Base-by-base conservation (phyloP, 176 grass and related monocot genomes). In the Paspalum notatum region DNA sequence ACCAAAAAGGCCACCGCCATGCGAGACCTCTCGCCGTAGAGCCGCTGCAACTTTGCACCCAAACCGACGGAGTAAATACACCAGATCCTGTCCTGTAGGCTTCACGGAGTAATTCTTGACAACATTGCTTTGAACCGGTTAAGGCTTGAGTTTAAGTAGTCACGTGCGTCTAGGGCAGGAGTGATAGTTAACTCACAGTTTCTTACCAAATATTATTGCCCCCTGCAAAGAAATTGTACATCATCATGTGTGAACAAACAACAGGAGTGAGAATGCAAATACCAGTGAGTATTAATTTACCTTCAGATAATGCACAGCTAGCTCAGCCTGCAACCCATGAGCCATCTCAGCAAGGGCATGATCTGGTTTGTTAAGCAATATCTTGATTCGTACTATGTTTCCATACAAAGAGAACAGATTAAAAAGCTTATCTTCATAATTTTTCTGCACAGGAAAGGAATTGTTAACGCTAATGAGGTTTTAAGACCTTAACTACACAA, bases 391-490 rank as follows among this genome's bases (percentile, higher is more conserved):
- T 78, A 93, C 45, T 75, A 99, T 91, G 84, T 99, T 99, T 71
- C 97, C 97, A 88, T 99, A 99, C 64, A 99, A 84, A 22, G 96
- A 99, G 81, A 93, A 99, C 14, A 95, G 81, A 84, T 95, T 95
- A 84, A 99, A 99, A 78, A 99, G 87, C 68, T 95, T 99, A 68
- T 99, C 92, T 76, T 95, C 96, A 25, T 95, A 85, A 82, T 89
- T 93, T 80, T 87, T 91, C 96, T 95, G 90, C 86, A 91, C 27
- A 86, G 2, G 53, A 67, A 57, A 78, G 58, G 52, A 76, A 49
- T 59, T 27, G 62, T 74, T 66, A 74, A 69, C 16, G 56, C 41
- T 27, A 14, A 8, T 48, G 32, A 50, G 40, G 62, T 15, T 73
- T 82, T 38, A 70, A 62, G 62, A 6, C 40, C 25, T 25, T 49